Percentiles rank a stretch among this genome's conserved stretches.
Evolutionary conservation across 163 green algal genomes (phyloP).

Genomic region (Chlamydomonas reinhardtii): DNA sequence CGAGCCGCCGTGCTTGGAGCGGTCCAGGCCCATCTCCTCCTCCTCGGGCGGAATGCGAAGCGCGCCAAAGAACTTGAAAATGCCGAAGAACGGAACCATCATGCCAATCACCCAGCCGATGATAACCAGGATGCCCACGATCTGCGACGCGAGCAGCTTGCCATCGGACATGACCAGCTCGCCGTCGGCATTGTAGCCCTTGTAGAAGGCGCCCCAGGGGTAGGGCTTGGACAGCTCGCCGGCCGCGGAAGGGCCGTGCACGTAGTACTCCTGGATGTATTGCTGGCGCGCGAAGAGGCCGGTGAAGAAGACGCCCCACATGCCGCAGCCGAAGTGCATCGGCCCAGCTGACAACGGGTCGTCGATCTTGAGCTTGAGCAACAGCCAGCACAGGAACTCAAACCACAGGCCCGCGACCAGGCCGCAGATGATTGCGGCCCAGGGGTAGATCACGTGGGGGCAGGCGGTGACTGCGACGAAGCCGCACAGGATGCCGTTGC

Average conservation of each 20-base stretch:
- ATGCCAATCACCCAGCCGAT: conserved; percentile 67
- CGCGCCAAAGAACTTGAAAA: conserved; percentile 72
- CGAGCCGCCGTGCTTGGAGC: conserved; percentile 85
- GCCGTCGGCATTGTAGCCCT: conserved; percentile 50
- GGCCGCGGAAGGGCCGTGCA: neutral
- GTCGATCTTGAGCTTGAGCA: conserved; percentile 87
- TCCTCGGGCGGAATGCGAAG: conserved; percentile 84
- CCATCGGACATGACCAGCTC: conserved; percentile 31
- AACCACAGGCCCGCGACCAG: conserved; percentile 75
- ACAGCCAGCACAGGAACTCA: conserved; percentile 68
- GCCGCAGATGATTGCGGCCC: conserved; percentile 89
- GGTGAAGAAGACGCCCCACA: conserved; percentile 76
- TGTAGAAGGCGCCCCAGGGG: conserved; percentile 79
- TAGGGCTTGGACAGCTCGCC: neutral
- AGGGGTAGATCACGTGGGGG: conserved; percentile 86
- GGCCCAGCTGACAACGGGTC: conserved; percentile 94
- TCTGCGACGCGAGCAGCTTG: conserved; percentile 66
- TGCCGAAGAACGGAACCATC: conserved; percentile 65
- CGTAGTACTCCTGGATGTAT: conserved; percentile 58
- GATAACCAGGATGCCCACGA: conserved; percentile 80
- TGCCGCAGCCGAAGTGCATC: conserved; percentile 89
- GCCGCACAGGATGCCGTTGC: conserved; percentile 90
- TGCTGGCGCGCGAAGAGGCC: conserved; percentile 81
- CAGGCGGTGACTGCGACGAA: conserved; percentile 92
- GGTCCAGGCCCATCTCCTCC: conserved; percentile 86